These are phyloP conservation scores for Barnettozyma populi DNA, from an alignment of 805 yeast genomes.

Conservation along the genomic window DNA sequence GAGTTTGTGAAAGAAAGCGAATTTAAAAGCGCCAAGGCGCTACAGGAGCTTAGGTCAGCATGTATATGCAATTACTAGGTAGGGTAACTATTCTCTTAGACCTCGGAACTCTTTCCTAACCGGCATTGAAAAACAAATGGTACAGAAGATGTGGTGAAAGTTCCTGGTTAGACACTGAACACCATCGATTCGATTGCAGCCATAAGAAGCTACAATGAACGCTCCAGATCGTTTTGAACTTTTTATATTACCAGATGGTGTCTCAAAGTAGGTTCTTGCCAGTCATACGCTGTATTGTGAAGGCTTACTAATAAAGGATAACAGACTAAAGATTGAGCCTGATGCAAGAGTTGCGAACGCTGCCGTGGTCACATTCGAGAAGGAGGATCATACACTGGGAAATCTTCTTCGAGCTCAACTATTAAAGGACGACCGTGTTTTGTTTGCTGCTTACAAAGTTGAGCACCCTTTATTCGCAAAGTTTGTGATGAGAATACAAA, in stretches of 20 bases:
- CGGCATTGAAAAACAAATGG: not conserved
- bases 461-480: conserved; percentile 97
- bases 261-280: conserved; percentile 61
- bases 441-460: conserved; percentile 95
- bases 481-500: conserved; percentile 89
- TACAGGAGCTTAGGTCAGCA: not conserved
- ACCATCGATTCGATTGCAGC: not conserved
- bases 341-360: conserved; percentile 96
- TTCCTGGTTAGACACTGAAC: not conserved
- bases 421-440: conserved; percentile 78
- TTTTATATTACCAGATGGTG: conserved; percentile 96
- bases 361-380: conserved; percentile 84
- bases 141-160: too few species aligned
- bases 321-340: conserved; percentile 75
- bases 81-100: not conserved
- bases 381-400: conserved; percentile 97
- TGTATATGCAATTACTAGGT: not conserved
- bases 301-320: conserved; percentile 8
- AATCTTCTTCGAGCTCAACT: conserved; percentile 84
- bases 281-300: not conserved
- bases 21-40: not conserved
- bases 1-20: not conserved
- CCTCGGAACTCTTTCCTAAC: not conserved
- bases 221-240: conserved; percentile 99
- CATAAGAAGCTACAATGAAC: conserved; percentile 59